Base-by-base conservation (phyloP, 2,329 filamentous ascomycete genomes). In the Setomelanomma holmii region DNA sequence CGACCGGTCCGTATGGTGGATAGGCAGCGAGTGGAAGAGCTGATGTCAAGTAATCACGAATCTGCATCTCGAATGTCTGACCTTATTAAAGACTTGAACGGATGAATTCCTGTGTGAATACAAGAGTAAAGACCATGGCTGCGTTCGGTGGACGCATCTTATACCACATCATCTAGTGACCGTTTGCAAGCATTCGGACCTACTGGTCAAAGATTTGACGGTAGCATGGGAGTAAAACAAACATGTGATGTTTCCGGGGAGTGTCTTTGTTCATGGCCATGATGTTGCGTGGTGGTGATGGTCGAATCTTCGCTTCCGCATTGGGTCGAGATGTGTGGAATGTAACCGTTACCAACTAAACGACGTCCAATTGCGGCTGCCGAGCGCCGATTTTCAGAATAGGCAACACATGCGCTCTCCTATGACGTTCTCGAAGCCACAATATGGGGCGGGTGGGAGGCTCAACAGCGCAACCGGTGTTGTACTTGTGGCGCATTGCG, bases 311-410 rank as follows among this genome's bases (percentile, higher is more conserved):
- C 45, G 51, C 21, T 56, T 57, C 58, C 60, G 63, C 36, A 51
- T 63, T 45, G 51, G 58, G 54, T 45, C 20, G 5, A n/a, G 17
- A n/a, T 34, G 56, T 51, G 42, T 60, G 62, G 64, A 67, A 67
- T 67, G 62, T 56, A 53, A 54, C 47, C 50, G 30, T 33, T 17
- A 24, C 30, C 12, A 20, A 43, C 30, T 12, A 19, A 35, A 17
- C 20, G 12, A 12, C 14, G 16, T 23, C 39, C 12, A 38, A 41
- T 36, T 38, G 35, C 39, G 30, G 33, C 41, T 23, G 21, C 17
- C 7, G 10, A 47, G 23, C 14, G 40, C 21, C 27, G 17, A 10
- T 44, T 45, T 42, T 49, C 16, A 47, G 12, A 36, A 33, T 12
- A 23, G 48, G 41, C 40, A 35, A 23, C 16, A 5, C 3, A 21